These are phyloP conservation scores for Coniochaeta pulveracea DNA, from an alignment of 2,329 filamentous ascomycete genomes.

Conservation along the genomic window DNA sequence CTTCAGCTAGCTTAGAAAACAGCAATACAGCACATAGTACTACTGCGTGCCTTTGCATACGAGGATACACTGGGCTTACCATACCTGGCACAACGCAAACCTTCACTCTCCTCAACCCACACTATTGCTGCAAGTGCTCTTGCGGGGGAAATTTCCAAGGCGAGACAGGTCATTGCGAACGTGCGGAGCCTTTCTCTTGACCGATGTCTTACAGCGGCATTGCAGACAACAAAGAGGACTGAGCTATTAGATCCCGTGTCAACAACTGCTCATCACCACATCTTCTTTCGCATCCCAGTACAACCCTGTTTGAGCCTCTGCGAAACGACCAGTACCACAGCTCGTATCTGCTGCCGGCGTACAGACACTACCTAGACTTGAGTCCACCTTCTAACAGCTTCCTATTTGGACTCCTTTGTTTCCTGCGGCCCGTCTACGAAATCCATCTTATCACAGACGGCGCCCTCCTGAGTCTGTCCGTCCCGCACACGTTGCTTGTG, in stretches of 20 bases:
- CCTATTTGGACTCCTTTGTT: background rate
- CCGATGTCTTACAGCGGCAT: slow-evolving; percentile 21
- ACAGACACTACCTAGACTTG: background rate
- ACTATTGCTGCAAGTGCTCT: too few relatives aligned
- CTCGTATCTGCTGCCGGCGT: too few relatives aligned
- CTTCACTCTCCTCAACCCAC: too few relatives aligned
- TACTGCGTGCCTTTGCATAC: too few relatives aligned
- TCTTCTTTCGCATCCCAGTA: slow-evolving; percentile 10
- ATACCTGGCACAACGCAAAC: too few relatives aligned
- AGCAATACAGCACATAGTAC: too few relatives aligned
- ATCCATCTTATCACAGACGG: slow-evolving; percentile 4
- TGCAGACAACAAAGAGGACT: slow-evolving; percentile 20
- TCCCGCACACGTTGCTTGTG: background rate
- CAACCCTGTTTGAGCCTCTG: slow-evolving; percentile 11
- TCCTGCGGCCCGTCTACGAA: background rate
- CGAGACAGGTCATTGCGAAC: slow-evolving; percentile 10
- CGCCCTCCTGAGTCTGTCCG: too few relatives aligned
- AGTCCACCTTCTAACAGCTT: background rate
- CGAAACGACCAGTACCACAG: background rate
- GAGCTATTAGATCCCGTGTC: slow-evolving; percentile 7
- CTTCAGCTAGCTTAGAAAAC: too few relatives aligned
- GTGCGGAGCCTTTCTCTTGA: slow-evolving; percentile 14
- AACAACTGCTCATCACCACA: slow-evolving; percentile 4
- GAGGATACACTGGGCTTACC: too few relatives aligned
- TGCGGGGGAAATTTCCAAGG: too few relatives aligned